These are phyloP conservation scores for Diaporthe vaccinii DNA, from an alignment of 2,329 filamentous ascomycete species.

Conservation along the genomic window DNA sequence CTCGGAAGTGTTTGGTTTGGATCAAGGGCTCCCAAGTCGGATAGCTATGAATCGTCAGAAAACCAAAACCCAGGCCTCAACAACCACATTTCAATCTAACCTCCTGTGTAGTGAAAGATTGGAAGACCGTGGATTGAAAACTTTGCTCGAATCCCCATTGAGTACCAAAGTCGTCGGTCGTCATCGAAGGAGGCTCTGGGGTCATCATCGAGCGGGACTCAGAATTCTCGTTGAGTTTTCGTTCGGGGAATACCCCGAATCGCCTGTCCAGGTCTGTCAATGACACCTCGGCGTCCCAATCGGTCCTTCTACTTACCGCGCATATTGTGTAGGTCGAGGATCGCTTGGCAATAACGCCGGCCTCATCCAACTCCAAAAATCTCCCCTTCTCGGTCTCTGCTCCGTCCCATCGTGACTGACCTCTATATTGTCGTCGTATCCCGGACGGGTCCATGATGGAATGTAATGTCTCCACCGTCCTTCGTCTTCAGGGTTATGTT, in stretches of 20 bases:
- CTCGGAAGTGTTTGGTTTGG: neutral
- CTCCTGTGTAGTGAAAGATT: neutral
- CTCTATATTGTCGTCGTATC: neutral
- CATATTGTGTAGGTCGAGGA: constrained; percentile 3
- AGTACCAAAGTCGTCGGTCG: neutral
- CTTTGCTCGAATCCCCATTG: neutral
- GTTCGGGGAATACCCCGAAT: neutral
- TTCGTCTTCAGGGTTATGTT: neutral
- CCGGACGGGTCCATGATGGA: neutral
- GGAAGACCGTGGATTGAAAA: neutral
- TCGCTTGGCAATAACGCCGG: neutral
- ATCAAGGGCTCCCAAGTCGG: neutral
- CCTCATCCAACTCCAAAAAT: neutral
- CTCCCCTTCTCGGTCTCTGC: neutral
- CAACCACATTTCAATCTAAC: neutral
- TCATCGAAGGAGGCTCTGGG: neutral
- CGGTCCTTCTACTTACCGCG: neutral
- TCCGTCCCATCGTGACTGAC: neutral
- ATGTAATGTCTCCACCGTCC: neutral
- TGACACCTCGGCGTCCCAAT: too few species aligned
- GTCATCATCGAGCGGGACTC: constrained; percentile 15
- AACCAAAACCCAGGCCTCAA: neutral
- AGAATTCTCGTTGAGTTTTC: neutral
- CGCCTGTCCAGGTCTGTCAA: neutral
- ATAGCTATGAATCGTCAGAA: neutral